A percentile compares a stretch with the other conserved stretches of the same genome.
Evolutionary conservation across 2,329 filamentous ascomycete genomes (phyloP).

Genomic region (Elsinoe australis): DNA sequence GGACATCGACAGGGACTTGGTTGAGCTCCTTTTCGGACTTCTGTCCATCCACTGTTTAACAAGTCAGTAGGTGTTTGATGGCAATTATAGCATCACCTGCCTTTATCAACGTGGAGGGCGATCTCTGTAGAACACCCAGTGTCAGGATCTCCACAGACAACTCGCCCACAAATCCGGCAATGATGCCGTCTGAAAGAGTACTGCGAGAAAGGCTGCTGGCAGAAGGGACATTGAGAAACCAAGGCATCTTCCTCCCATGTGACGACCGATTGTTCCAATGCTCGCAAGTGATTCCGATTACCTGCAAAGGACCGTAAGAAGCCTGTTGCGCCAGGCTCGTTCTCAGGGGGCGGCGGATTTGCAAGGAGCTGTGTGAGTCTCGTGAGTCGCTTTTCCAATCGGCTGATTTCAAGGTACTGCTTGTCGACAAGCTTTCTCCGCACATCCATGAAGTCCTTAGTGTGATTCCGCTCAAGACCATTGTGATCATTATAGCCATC

Average conservation of each 20-base stretch:
- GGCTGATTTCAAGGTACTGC: slow-evolving; percentile 76
- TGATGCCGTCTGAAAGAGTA: slow-evolving; percentile 93
- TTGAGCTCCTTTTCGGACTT: slow-evolving; percentile 37
- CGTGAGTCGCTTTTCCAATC: slow-evolving; percentile 84
- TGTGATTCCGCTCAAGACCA: slow-evolving; percentile 64
- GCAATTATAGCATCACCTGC: slow-evolving; percentile 37
- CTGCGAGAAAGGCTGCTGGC: slow-evolving; percentile 87
- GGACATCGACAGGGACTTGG: slow-evolving; percentile 66
- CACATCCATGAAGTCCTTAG: slow-evolving; percentile 59
- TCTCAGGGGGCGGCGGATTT: slow-evolving; percentile 59
- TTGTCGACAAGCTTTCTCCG: slow-evolving; percentile 74
- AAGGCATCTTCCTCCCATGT: slow-evolving; percentile 87
- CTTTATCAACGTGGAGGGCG: slow-evolving; percentile 64
- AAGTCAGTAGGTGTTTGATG: not conserved
- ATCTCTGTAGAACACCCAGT: slow-evolving; percentile 82
- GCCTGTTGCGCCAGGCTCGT: slow-evolving; percentile 41
- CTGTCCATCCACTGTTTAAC: slow-evolving; percentile 27
- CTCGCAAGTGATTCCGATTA: slow-evolving; percentile 59
- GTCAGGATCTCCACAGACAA: slow-evolving; percentile 80
- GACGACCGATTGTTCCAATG: slow-evolving; percentile 83
- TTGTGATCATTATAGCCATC: slow-evolving; percentile 78
- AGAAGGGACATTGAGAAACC: slow-evolving; percentile 80
- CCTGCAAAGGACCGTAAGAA: slow-evolving; percentile 51
- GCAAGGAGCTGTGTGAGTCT: slow-evolving; percentile 80
- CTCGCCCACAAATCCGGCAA: slow-evolving; percentile 84